phyloP scores from a whole-genome alignment of 1,284 basidiomycete species.

The Paramarasmius palmivorus region DNA sequence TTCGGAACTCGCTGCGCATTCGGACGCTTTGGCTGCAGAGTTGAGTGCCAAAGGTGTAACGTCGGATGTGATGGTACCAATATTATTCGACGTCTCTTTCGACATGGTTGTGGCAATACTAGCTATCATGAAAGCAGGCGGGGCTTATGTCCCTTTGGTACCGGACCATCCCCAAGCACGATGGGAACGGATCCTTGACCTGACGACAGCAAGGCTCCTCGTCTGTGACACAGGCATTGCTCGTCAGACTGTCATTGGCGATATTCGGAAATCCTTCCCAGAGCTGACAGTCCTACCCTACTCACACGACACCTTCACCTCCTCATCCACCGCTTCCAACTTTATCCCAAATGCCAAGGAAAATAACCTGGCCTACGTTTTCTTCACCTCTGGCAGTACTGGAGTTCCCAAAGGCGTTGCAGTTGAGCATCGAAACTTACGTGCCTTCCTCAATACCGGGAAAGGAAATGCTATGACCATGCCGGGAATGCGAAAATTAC shows the following conservation, averaged over 20 bases:
- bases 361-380: conserved; percentile 3
- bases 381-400: conserved; percentile 12
- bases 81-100: conserved; percentile 6
- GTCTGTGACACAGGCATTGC: neutral
- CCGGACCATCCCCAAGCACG: conserved; percentile 8
- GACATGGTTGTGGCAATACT: conserved; percentile 12
- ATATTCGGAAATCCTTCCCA: neutral
- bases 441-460: neutral
- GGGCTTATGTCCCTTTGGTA: conserved; percentile 12
- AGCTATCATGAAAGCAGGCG: conserved; percentile 14
- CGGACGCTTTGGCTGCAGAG: neutral
- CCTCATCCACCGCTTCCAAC: neutral
- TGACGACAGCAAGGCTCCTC: neutral
- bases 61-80: conserved; percentile 4
- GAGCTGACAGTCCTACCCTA: neutral
- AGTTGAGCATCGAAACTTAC: conserved; percentile 9
- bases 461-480: neutral
- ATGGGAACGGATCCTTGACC: neutral
- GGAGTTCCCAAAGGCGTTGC: conserved; percentile 14
- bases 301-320: neutral
- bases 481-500: conserved; percentile 7
- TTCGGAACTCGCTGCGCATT: neutral
- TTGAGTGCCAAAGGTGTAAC: conserved; percentile 2
- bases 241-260: neutral
- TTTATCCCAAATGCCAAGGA: neutral